Conservation (phyloP, 202 grass and related monocot genomes). For the Carex arenaria region DNA sequence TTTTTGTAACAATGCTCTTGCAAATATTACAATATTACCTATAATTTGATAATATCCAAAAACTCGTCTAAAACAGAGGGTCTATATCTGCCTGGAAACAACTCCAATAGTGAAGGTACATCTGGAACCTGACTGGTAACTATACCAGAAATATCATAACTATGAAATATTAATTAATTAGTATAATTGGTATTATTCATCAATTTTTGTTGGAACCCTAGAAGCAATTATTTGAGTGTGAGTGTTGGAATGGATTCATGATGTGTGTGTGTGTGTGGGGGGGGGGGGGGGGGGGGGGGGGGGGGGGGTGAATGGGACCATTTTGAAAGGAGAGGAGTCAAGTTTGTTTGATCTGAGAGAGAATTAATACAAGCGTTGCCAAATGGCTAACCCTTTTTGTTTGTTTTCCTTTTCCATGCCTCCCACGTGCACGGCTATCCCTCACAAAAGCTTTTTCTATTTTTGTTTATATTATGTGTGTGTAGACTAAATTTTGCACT, state of each 20-base stretch:
- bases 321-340: conserved; percentile 8
- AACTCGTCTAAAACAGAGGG: conserved; percentile 2
- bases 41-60: neutral
- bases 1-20: neutral
- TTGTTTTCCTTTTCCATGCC: conserved; percentile 9
- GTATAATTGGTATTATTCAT: neutral
- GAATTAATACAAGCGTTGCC: conserved; percentile 6
- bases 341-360: conserved; percentile 8
- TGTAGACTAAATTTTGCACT: no score
- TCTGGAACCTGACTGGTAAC: neutral
- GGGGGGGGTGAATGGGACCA: neutral
- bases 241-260: conserved; percentile 8
- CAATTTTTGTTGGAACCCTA: neutral
- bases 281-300: neutral
- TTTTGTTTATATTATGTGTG: neutral
- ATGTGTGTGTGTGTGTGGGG: neutral
- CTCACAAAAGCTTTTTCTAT: neutral
- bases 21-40: neutral
- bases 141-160: neutral
- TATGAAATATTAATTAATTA: neutral
- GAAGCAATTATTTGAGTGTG: conserved; percentile 14
- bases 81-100: neutral
- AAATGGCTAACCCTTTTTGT: conserved; percentile 10
- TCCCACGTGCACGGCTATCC: conserved; percentile 11
- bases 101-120: neutral